Percentiles rank a stretch among this genome's conserved stretches.
Conservation (phyloP, 2,329 filamentous ascomycete genomes). For the Pleurostoma richardsiae region DNA sequence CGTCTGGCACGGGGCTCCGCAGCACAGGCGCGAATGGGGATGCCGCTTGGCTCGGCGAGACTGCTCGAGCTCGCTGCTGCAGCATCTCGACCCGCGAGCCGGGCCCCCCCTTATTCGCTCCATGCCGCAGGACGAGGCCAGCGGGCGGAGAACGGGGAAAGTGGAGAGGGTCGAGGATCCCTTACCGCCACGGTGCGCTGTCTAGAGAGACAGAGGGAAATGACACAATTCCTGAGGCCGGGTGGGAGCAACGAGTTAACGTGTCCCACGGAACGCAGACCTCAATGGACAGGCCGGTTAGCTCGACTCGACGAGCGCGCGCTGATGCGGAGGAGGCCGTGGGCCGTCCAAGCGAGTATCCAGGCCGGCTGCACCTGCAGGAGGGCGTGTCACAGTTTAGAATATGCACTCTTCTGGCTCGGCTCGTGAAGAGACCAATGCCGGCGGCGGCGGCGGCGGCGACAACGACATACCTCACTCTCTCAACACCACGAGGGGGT, state of each 20-base stretch:
- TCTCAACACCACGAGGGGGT: constrained; percentile 14
- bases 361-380: constrained; percentile 37
- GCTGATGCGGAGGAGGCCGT: constrained; percentile 28
- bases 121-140: too few relatives aligned
- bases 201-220: constrained; percentile 35
- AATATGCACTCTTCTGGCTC: constrained; percentile 7
- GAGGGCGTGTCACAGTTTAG: constrained; percentile 20
- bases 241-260: constrained; percentile 61
- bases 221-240: constrained; percentile 44
- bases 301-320: constrained; percentile 32
- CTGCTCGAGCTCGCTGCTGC: too few relatives aligned
- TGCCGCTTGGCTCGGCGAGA: too few relatives aligned
- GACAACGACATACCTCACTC: constrained; percentile 12
- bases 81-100: too few relatives aligned
- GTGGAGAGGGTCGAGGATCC: constrained; percentile 16
- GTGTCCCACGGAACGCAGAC: constrained; percentile 50
- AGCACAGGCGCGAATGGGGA: too few relatives aligned
- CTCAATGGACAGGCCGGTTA: constrained; percentile 25
- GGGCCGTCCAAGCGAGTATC: constrained; percentile 23
- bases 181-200: constrained; percentile 48
- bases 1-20: too few relatives aligned
- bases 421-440: not conserved
- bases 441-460: constrained; percentile 1
- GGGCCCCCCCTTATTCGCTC: too few relatives aligned
- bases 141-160: too few relatives aligned